A percentile compares a stretch with the other conserved stretches of the same genome.
Evolutionary conservation across 2,329 filamentous ascomycete genomes (phyloP).

Genomic region (Tetracladium maxilliforme): DNA sequence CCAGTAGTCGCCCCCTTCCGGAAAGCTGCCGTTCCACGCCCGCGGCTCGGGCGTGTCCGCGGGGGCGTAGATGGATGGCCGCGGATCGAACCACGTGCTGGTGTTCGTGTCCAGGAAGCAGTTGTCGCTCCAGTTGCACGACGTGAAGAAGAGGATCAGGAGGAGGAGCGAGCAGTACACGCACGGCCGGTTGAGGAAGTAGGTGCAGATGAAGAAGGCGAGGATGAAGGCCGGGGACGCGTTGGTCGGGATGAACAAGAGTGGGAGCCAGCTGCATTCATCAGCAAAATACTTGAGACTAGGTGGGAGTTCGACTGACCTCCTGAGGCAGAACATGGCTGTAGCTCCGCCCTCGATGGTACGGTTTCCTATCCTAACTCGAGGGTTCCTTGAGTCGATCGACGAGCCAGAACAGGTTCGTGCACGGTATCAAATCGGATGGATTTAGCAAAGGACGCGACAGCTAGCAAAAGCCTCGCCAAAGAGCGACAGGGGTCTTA

Average conservation of each 20-base stretch:
- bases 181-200: conserved; percentile 91
- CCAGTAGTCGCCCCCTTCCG: conserved; percentile 6
- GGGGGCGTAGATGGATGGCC: conserved; percentile 26
- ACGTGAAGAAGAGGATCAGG: conserved; percentile 84
- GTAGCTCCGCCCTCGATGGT: neutral
- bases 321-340: conserved; percentile 54
- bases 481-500: no score
- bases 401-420: no score
- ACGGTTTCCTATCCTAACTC: neutral
- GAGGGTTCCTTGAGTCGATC: neutral
- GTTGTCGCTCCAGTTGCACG: conserved; percentile 76
- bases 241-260: conserved; percentile 80
- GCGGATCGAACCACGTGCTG: conserved; percentile 88
- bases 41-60: conserved; percentile 10
- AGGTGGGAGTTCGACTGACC: conserved; percentile 20
- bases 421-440: no score
- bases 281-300: conserved; percentile 2
- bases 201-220: conserved; percentile 83
- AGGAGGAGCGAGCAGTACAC: conserved; percentile 96
- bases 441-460: no score
- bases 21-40: conserved; percentile 12
- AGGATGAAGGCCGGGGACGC: conserved; percentile 76
- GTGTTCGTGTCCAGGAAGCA: conserved; percentile 83
- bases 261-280: conserved; percentile 57
- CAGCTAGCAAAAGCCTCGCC: no score